A percentile compares a stretch with the other conserved stretches of the same genome.
These are phyloP conservation scores for Scleroderma citrinum DNA, from an alignment of 768 basidiomycete genomes.

Conservation along the genomic window DNA sequence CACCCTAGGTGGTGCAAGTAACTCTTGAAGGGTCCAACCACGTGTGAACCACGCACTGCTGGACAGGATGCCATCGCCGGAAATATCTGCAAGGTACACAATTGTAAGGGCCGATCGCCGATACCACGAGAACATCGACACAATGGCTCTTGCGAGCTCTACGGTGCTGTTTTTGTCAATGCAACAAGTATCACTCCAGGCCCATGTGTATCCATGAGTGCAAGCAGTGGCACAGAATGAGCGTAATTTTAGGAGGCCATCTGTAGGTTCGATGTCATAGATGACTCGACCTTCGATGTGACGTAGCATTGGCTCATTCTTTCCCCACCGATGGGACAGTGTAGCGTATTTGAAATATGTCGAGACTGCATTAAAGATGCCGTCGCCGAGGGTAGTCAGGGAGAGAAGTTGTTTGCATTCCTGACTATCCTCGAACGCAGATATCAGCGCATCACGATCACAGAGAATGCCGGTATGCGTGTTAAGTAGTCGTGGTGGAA, in stretches of 20 bases:
- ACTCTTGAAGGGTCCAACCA: constrained; percentile 1
- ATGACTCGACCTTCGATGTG: background rate
- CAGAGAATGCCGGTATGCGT: background rate
- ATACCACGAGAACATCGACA: too few species aligned
- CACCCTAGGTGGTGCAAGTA: background rate
- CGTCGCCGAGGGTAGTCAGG: background rate
- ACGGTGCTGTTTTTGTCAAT: too few species aligned
- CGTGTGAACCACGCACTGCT: too few species aligned
- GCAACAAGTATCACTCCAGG: too few species aligned
- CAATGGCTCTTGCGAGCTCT: too few species aligned
- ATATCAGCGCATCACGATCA: too few species aligned
- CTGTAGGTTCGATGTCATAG: background rate
- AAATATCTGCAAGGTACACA: too few species aligned
- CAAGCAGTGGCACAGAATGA: background rate
- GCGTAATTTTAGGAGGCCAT: background rate
- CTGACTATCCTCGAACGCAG: background rate
- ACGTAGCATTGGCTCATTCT: background rate
- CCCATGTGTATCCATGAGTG: background rate
- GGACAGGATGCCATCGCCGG: too few species aligned
- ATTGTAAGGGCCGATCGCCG: too few species aligned
- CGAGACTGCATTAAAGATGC: background rate
- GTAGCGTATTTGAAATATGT: background rate
- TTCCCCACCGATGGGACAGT: constrained; percentile 3
- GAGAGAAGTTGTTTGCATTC: background rate
- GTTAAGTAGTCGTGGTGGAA: background rate